Percentiles rank a stretch among this genome's conserved stretches.
phyloP scores from a whole-genome alignment of 1,284 basidiomycete genomes.

The Cryptococcus maquisensis region DNA sequence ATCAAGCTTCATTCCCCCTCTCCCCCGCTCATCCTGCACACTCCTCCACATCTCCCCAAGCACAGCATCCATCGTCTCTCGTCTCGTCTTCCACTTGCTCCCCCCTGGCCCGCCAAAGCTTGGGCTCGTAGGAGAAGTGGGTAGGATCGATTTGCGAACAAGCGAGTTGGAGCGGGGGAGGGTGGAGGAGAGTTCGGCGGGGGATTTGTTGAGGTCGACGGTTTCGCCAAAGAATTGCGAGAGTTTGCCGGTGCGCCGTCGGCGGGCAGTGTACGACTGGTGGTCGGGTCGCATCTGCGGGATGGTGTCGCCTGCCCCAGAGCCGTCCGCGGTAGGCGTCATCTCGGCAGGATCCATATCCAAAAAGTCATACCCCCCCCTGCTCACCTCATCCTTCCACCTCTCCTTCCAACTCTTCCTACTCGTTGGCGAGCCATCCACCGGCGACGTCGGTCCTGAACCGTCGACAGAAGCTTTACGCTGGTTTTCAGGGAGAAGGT shows the following conservation, averaged over 20 bases:
- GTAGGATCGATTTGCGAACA: neutral
- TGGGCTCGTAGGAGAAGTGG: neutral
- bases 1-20: constrained; percentile 13
- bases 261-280: constrained; percentile 7
- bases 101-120: neutral
- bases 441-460: too few relatives aligned
- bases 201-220: constrained; percentile 14
- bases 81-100: constrained; percentile 9
- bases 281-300: neutral
- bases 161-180: neutral
- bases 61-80: constrained; percentile 32
- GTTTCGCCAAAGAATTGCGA: constrained; percentile 31
- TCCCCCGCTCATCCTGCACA: constrained; percentile 21
- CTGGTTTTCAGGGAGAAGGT: constrained; percentile 8
- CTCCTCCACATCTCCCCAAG: constrained; percentile 33
- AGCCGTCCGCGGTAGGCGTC: neutral
- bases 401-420: too few relatives aligned
- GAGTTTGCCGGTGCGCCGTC: constrained; percentile 26
- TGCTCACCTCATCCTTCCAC: too few relatives aligned
- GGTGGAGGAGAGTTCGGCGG: neutral
- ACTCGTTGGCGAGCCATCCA: too few relatives aligned
- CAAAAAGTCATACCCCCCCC: neutral
- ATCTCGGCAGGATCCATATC: neutral
- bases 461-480: neutral
- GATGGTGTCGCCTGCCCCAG: neutral